A percentile compares a stretch with the other conserved stretches of the same genome.
phyloP scores from a whole-genome alignment of 148 eudicot genomes.

The Chenopodium album region DNA sequence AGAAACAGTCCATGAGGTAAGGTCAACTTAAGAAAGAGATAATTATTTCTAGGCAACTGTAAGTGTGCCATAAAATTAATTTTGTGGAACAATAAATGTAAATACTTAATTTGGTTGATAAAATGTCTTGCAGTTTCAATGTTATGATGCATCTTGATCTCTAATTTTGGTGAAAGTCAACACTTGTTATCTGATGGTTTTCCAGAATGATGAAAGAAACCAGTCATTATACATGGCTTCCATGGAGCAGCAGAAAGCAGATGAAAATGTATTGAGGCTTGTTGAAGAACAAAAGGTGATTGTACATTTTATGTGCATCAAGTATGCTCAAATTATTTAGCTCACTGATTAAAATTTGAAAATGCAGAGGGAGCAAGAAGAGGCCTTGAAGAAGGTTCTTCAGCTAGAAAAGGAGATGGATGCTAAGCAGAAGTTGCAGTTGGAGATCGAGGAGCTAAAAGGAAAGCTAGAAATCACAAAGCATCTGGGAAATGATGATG shows the following conservation, averaged over 20 bases:
- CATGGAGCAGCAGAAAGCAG: slow-evolving; percentile 73
- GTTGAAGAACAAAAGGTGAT: slow-evolving; percentile 82
- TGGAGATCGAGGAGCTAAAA: slow-evolving; percentile 79
- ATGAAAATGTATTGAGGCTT: slow-evolving; percentile 68
- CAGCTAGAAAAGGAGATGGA: slow-evolving; percentile 67
- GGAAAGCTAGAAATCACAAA: slow-evolving; percentile 78
- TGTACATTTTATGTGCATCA: not conserved
- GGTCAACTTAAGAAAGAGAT: no score
- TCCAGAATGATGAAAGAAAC: slow-evolving; percentile 60
- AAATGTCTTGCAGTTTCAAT: no score
- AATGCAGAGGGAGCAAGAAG: slow-evolving; percentile 82
- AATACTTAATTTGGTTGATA: no score
- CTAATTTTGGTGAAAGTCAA: not conserved
- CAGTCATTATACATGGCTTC: slow-evolving; percentile 75
- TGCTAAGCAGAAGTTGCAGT: slow-evolving; percentile 64
- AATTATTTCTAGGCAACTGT: no score
- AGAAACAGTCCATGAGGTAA: no score
- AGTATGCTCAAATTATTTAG: not conserved
- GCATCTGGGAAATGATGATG: slow-evolving; percentile 71
- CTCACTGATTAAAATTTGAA: slow-evolving; percentile 23
- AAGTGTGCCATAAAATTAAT: no score
- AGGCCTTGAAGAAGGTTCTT: slow-evolving; percentile 58
- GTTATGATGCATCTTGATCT: not conserved
- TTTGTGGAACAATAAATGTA: no score
- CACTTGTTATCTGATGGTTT: slow-evolving; percentile 1